Evolutionary conservation across 2,329 filamentous ascomycete genomes (phyloP).

Genomic region (Sporothrix mexicana): DNA sequence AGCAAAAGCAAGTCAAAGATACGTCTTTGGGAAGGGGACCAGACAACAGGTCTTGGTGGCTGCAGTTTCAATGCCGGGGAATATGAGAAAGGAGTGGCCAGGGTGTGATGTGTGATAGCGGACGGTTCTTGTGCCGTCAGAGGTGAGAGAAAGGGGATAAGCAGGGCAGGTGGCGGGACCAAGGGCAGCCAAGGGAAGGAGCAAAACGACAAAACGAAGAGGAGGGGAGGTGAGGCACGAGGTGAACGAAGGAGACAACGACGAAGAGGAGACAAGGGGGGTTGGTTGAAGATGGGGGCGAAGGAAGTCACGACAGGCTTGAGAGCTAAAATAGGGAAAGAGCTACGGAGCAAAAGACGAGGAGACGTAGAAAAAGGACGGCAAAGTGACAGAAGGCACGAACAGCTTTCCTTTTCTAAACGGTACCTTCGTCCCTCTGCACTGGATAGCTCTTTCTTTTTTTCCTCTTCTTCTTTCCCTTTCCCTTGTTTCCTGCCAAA

Average conservation of each 20-base stretch:
- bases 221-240: slow-evolving; percentile 13
- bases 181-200: not conserved
- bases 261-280: not conserved
- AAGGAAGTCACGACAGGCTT: slow-evolving; percentile 21
- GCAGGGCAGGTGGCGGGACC: not conserved
- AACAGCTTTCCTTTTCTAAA: slow-evolving; percentile 8
- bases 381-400: slow-evolving; percentile 7
- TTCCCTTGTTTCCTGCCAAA: too few relatives aligned
- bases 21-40: not conserved
- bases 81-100: slow-evolving; percentile 20
- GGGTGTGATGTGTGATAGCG: slow-evolving; percentile 1
- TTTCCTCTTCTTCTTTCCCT: not conserved
- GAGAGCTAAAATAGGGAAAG: not conserved
- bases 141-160: slow-evolving; percentile 18
- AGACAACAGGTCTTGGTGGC: not conserved
- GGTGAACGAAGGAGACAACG: not conserved
- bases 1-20: not conserved
- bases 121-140: not conserved
- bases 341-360: not conserved
- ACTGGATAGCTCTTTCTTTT: not conserved
- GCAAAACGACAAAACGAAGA: not conserved
- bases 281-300: not conserved
- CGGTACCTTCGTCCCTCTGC: not conserved
- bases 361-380: slow-evolving; percentile 9
- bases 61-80: slow-evolving; percentile 21